These are phyloP conservation scores for Neolentinus lepideus DNA, from an alignment of 1,284 basidiomycete genomes.

Conservation along the genomic window DNA sequence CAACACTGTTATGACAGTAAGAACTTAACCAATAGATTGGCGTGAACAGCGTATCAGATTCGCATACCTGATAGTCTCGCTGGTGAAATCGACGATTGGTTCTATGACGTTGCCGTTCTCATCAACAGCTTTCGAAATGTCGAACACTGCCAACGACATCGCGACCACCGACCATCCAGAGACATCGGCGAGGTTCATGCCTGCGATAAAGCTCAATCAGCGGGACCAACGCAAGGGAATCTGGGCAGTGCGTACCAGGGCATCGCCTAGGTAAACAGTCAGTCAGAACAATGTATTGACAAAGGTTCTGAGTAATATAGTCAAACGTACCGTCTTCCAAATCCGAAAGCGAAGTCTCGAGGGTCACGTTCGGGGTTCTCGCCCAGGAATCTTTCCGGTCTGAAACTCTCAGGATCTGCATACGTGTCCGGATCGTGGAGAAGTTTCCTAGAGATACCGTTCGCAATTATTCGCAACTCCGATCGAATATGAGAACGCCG, in stretches of 20 bases:
- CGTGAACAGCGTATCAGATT: background rate
- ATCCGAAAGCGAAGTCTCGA: background rate
- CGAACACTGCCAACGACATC: conserved; percentile 15
- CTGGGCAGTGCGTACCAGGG: too few species aligned
- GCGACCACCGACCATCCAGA: conserved; percentile 17
- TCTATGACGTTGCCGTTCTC: conserved; percentile 12
- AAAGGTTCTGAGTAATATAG: too few species aligned
- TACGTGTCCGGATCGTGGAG: background rate
- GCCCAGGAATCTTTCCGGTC: background rate
- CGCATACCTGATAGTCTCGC: conserved; percentile 13
- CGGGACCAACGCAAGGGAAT: too few species aligned
- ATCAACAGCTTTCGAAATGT: conserved; percentile 15
- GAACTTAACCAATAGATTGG: background rate
- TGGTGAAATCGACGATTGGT: conserved; percentile 9
- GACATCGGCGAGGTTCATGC: conserved; percentile 16
- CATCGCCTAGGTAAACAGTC: background rate
- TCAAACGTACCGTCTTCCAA: conserved; percentile 2
- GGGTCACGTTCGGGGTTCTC: background rate
- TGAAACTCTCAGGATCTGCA: background rate
- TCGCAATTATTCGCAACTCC: background rate
- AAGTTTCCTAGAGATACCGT: background rate
- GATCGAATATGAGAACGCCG: background rate
- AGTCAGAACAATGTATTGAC: background rate
- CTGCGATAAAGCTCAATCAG: too few species aligned
- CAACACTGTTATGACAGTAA: conserved; percentile 33